Evolutionary conservation across 768 basidiomycete genomes (phyloP).

Genomic region (Pleurotus sapidus): DNA sequence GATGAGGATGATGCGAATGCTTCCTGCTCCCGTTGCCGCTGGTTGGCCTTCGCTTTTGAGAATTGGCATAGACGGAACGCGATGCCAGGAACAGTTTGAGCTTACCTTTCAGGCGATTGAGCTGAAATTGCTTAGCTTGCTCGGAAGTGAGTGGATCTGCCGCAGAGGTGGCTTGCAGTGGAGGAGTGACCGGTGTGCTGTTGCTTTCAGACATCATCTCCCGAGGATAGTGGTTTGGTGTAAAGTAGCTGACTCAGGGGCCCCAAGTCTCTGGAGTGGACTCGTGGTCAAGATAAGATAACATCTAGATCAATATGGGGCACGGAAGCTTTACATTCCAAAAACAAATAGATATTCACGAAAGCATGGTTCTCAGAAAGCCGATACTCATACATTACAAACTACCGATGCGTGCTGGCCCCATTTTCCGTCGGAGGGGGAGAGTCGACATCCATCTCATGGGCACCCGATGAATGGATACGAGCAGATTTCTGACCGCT

Average conservation of each 20-base stretch:
- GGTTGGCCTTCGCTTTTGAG: constrained; percentile 66
- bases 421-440: constrained; percentile 26
- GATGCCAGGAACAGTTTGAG: not conserved
- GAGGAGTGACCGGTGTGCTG: constrained; percentile 35
- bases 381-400: not conserved
- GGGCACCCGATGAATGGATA: constrained; percentile 30
- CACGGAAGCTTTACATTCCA: too few relatives aligned
- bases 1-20: constrained; percentile 41
- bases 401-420: not conserved
- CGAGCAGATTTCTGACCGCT: constrained; percentile 65
- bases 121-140: constrained; percentile 67
- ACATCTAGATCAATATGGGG: too few relatives aligned
- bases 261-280: not conserved
- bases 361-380: too few relatives aligned
- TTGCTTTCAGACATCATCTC: constrained; percentile 19
- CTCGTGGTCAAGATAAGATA: not conserved
- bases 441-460: constrained; percentile 43
- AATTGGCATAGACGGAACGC: not conserved
- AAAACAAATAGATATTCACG: too few relatives aligned
- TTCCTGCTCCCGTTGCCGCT: constrained; percentile 62
- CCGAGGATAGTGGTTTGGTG: not conserved
- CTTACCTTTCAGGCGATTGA: constrained; percentile 75
- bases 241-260: not conserved
- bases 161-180: constrained; percentile 15
- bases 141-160: constrained; percentile 55